Base-by-base conservation (phyloP, 768 basidiomycete genomes). In the Termitomyces sp. region DNA sequence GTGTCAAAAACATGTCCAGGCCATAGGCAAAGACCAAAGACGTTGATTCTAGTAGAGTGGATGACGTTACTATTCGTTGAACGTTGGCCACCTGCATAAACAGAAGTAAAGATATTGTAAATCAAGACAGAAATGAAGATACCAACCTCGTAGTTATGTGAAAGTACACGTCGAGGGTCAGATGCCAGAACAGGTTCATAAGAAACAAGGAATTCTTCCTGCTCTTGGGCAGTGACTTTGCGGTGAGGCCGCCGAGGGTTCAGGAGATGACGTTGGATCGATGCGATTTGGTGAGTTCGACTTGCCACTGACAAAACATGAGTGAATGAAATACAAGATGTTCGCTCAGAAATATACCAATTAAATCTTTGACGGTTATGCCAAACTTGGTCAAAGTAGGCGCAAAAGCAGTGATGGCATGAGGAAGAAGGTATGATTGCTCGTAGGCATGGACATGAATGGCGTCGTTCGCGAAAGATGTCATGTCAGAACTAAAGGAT, bases 31-130 rank as follows among this genome's bases (percentile, higher is more conserved):
- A 86, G 30, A 98, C 83, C 6, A 98, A 74, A 0, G 94, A 94
- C 0, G 94, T 98, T 5, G 93, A 95, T 72, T 98, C 96, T 28
- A 97, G 82, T 2, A 92, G 79, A 0, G 95, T 86, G 0, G 95
- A 91, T 0, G 92, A 81, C 2, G 95, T 88, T 16, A 89, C 64
- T 50, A 98, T 87, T 18, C 77, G 75, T 43, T 80, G 79, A n/a
- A 85, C 79, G 53, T 86, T 84, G 14, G 84, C 81, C 35, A 94
- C 83, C 90, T 93, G 66, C 26, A 47, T 50, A 12, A 38, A 50
- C n/a, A 28, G 46, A 38, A 6, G 55, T 48, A 30, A 52, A 48
- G 9, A 26, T 16, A 20, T 43, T 4, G n/a, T 43, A 43, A 41
- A 41, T 41, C 7, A 41, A 2, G n/a, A 41, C 40, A 41, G 18